Conservation (phyloP, 345 rosid genomes). For the Draba incana region DNA sequence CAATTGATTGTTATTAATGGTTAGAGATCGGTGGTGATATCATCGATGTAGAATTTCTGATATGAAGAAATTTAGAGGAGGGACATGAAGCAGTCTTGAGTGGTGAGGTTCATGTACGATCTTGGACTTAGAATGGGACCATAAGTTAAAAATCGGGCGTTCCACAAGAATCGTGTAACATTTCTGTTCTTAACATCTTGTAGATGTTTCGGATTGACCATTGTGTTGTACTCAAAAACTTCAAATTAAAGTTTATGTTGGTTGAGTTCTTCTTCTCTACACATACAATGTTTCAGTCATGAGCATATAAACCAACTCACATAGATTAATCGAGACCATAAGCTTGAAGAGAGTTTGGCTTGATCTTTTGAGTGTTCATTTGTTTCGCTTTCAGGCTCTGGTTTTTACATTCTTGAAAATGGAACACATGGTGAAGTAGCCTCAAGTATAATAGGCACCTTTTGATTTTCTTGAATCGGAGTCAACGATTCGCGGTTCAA, state of each 20-base stretch:
- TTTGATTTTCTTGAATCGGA: conserved; percentile 33
- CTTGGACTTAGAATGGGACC: conserved; percentile 72
- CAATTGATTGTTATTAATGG: not conserved
- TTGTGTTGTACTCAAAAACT: not conserved
- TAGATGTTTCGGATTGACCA: not conserved
- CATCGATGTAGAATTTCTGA: conserved; percentile 40
- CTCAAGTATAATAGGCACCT: conserved; percentile 53
- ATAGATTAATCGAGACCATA: not conserved
- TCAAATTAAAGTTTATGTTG: not conserved
- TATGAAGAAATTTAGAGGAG: conserved; percentile 68
- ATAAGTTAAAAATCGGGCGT: conserved; percentile 50
- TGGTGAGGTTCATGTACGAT: conserved; percentile 59
- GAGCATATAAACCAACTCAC: conserved; percentile 12
- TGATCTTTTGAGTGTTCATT: conserved; percentile 10
- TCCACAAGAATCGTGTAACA: conserved; percentile 59
- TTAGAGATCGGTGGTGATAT: conserved; percentile 17
- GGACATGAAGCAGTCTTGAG: conserved; percentile 53
- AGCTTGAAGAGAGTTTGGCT: not conserved
- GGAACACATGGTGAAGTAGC: conserved; percentile 74
- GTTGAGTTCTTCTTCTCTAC: conserved; percentile 7
- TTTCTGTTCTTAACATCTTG: not conserved
- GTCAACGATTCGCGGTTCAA: not conserved
- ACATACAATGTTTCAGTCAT: conserved; percentile 69
- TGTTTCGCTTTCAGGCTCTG: conserved; percentile 54
- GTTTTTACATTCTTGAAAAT: conserved; percentile 68